Base-by-base conservation (phyloP, 371 early-diverging fungal genomes). In the Mortierella sp. region DNA sequence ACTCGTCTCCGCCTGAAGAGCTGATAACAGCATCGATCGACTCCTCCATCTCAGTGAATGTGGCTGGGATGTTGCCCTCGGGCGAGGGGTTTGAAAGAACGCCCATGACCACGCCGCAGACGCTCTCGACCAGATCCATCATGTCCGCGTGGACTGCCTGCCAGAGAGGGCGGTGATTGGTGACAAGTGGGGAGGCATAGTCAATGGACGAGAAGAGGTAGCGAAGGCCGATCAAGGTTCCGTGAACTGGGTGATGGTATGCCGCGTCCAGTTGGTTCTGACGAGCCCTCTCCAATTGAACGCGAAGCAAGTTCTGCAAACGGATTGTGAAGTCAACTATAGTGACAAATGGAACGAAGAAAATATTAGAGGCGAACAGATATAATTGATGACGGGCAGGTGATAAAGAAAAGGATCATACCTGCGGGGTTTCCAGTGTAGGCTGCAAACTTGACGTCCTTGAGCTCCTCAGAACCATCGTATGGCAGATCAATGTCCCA, bases 21-120 rank as follows among this genome's bases (percentile, higher is more conserved):
- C 72, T 91, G 51, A 91, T 89, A 38, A 93, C 80, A 7, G 90
- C 92, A 76, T 95, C 94, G 70, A 94, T 93, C 18, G 91, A 89
- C 46, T 93, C 91, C 65, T 95, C 96, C 88, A 93, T 93, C 74
- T 95, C 94, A 74, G 91, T 91, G 75, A 93, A 93, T 8, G 94
- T 92, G 10, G 94, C 89, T 10, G 96, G 96, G 0, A 96, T 82
- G 77, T 96, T 96, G 43, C 97, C 97, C 82, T 96, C 97, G 5
- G 97, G 96, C 11, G 96, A 94, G 16, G 94, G 93, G 77, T 94
- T 93, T 0, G 95, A 93, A 35, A 96, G 88, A 2, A 96, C 93
- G 27, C 90, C 91, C 88, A 95, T 90, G 6, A 94, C 96, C 0
- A 92, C 89, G 43, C 89, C 87, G 74, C 92, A 92, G 12, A 93